Percentiles rank a stretch among this genome's conserved stretches.
These are phyloP conservation scores for Syzygium syzygioides DNA, from an alignment of 441 rosid species.

Conservation along the genomic window DNA sequence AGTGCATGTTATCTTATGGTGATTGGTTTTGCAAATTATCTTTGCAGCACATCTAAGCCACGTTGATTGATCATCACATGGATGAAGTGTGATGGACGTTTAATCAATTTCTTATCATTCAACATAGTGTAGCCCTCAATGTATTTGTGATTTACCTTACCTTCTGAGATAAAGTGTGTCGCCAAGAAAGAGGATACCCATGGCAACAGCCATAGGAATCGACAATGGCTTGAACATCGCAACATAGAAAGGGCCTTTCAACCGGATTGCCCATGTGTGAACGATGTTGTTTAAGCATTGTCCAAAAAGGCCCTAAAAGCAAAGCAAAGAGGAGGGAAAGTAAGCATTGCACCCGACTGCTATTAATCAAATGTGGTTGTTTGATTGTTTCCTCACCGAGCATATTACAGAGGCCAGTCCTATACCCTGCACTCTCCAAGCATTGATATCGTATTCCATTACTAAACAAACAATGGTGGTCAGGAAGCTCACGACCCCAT, in stretches of 20 bases:
- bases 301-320: constrained; percentile 32
- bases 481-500: constrained; percentile 31
- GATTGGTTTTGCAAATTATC: neutral
- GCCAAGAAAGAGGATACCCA: constrained; percentile 29
- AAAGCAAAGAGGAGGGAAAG: neutral
- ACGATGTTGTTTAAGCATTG: constrained; percentile 22
- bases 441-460: constrained; percentile 20
- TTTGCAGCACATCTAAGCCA: neutral
- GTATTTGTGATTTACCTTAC: neutral
- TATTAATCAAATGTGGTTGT: neutral
- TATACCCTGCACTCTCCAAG: constrained; percentile 26
- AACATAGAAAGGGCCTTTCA: constrained; percentile 39
- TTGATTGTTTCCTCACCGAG: neutral
- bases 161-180: constrained; percentile 36
- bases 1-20: too few species aligned
- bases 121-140: neutral
- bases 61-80: neutral
- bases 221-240: constrained; percentile 48
- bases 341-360: neutral
- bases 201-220: constrained; percentile 27
- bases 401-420: neutral
- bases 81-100: neutral
- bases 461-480: constrained; percentile 20
- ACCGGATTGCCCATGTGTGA: constrained; percentile 35
- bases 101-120: neutral